phyloP scores from a whole-genome alignment of 768 basidiomycete species.

The Astraeus odoratus region DNA sequence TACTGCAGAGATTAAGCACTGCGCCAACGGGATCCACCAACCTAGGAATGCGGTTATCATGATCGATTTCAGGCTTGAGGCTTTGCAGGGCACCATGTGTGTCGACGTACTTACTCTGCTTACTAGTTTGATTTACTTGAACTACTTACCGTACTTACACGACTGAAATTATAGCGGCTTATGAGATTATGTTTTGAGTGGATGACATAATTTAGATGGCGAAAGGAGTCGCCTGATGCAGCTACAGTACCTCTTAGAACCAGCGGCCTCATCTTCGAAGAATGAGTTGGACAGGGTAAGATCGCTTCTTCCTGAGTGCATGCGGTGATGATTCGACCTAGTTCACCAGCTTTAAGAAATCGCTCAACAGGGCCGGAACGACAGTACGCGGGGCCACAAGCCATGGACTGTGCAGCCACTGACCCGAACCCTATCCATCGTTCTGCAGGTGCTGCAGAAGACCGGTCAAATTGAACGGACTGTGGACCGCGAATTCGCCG shows the following conservation, averaged over 20 bases:
- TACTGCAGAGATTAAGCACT: constrained; percentile 11
- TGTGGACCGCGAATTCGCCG: constrained; percentile 86
- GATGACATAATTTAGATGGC: no score
- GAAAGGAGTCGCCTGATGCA: no score
- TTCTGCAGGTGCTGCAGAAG: constrained; percentile 81
- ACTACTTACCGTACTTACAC: no score
- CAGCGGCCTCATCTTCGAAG: constrained; percentile 13
- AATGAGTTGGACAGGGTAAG: constrained; percentile 57
- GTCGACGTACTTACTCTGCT: no score
- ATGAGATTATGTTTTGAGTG: no score
- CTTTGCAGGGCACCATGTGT: no score
- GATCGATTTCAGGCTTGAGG: no score
- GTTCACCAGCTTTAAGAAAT: constrained; percentile 77
- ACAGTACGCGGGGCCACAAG: constrained; percentile 46
- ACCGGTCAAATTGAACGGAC: constrained; percentile 97
- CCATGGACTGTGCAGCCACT: constrained; percentile 4
- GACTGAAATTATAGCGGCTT: no score
- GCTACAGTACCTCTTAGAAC: no score
- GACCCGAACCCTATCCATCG: constrained; percentile 8
- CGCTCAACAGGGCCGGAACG: constrained; percentile 85
- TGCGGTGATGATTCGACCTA: neutral
- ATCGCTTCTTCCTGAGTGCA: constrained; percentile 1
- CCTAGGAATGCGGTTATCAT: no score
- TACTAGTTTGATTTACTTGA: no score
- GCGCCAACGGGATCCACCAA: no score